Base-by-base conservation (phyloP, 2,329 filamentous ascomycete species). In the Tympanopsis confertula region DNA sequence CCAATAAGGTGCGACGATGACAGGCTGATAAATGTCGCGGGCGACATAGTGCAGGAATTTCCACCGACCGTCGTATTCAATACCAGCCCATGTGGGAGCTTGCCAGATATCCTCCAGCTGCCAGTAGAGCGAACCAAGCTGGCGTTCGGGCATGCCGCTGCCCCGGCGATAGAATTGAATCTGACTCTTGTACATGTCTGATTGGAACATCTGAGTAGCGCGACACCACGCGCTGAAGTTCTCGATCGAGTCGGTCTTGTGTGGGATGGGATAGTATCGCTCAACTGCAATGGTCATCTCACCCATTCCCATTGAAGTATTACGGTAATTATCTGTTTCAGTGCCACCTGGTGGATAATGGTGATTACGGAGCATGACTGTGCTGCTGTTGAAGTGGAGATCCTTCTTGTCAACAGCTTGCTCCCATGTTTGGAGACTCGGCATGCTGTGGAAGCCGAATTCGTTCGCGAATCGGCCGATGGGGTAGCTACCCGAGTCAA, bases 31-130 rank as follows among this genome's bases (percentile, higher is more conserved):
- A 18, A 73, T 66, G 39, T 78, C 71, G 40, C 68, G 69, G 3
- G 68, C 66, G 2, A 65, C 57, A 40, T 78, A 73, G 41, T 78
- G 74, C 14, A 79, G 52, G 1, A 76, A 62, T 49, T 80, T 79
- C 73, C 74, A 78, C 1, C 75, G 58, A 1, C 74, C 74, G 36
- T 71, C 68, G 42, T 77, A 77, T 49, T 80, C 75, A 22, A 79
- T 69, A 0, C 71, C 68, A 0, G 74, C 71, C 74, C 75, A 80
- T 0, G 71, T 76, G 0, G 75, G 74, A 1, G 72, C 74, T 44
- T 75, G 71, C 73, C 73, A 78, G 41, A 76, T 69, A 46, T 80
- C 75, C 45, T 80, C 73, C 1, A 81, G 58, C 47, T 80, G 75
- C 76, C 75, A 81, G 50, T 78, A 79, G 4, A 81, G 49, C 10